A percentile compares a stretch with the other conserved stretches of the same genome.
phyloP scores from a whole-genome alignment of 2,329 filamentous ascomycete genomes.

The Phoma herbarum region DNA sequence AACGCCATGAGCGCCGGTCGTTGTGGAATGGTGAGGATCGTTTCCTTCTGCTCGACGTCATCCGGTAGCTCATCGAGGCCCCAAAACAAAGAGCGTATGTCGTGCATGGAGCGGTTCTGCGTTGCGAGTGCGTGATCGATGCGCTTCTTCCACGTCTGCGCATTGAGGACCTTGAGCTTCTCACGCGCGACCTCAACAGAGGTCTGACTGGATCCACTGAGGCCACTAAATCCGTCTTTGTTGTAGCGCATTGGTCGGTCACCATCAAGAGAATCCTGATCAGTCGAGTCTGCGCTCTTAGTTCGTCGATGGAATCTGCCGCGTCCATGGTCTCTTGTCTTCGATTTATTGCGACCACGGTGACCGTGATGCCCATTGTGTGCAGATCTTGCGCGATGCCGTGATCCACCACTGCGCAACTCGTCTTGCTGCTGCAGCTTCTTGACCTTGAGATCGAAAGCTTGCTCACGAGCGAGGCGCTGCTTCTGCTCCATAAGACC shows the following conservation, averaged over 20 bases:
- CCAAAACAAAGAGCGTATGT: slow-evolving; percentile 81
- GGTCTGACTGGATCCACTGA: slow-evolving; percentile 77
- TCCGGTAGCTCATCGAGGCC: slow-evolving; percentile 82
- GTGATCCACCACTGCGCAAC: slow-evolving; percentile 56
- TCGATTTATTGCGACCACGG: slow-evolving; percentile 50
- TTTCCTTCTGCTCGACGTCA: slow-evolving; percentile 83
- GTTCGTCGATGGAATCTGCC: slow-evolving; percentile 50
- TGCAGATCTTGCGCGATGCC: slow-evolving; percentile 62
- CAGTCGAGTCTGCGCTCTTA: slow-evolving; percentile 48
- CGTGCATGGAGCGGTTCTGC: slow-evolving; percentile 77
- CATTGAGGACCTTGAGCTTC: slow-evolving; percentile 80
- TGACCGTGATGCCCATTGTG: slow-evolving; percentile 49
- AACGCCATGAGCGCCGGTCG: slow-evolving; percentile 84
- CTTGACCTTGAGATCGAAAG: slow-evolving; percentile 86
- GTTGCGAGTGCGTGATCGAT: slow-evolving; percentile 79
- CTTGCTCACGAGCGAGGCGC: slow-evolving; percentile 86
- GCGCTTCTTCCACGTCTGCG: slow-evolving; percentile 89
- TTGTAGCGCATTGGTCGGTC: slow-evolving; percentile 71
- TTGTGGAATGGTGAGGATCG: slow-evolving; percentile 83
- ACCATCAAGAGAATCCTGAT: slow-evolving; percentile 36
- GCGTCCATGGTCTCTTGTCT: slow-evolving; percentile 41
- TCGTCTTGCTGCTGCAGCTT: slow-evolving; percentile 74
- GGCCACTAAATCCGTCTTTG: slow-evolving; percentile 75
- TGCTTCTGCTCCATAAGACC: slow-evolving; percentile 91
- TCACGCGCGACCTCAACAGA: slow-evolving; percentile 79